Evolutionary conservation across 148 eudicot species (phyloP), one percentile per base, ranked within the genome.

Genomic region (Camellia granthamiana): DNA sequence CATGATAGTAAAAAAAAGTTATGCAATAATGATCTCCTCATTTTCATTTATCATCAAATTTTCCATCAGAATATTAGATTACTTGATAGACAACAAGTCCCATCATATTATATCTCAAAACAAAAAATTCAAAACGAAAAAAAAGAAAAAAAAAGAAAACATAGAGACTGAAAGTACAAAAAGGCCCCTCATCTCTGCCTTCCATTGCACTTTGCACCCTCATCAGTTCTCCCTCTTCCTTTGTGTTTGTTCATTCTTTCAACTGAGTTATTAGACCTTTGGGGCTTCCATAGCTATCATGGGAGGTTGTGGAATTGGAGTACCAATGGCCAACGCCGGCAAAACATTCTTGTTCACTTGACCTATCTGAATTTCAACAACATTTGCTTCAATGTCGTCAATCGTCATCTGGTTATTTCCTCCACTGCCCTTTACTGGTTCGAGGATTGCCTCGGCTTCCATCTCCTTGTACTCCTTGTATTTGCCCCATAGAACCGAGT

Each of bases 401-500:
- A 79, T 43, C 77, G 74, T 42, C 77, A 61, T 82, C 54, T 76
- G 67, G 62, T 77, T 80, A 42, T 80, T 81, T 44, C 75, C 84
- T 49, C 64, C 61, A 42, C 16, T 74, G 11, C 54, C 84, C 78
- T 89, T 88, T 5, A 85, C 84, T 46, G 85, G 86, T 78, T 91
- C 90, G 0, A 69, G 92, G 42, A 88, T 84, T 44, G 64, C 69
- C 51, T 82, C 89, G 0, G 66, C 84, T 79, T 91, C 93, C 41
- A 72, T 88, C 73, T 90, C 98, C 41, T 88, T 84, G 87, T 67
- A 80, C 74, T 95, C 98, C 80, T 87, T 93, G 90, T 92, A 87
- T 76, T 95, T 95, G n/a, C 98, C 98, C 98, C 98, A 95, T 42
- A 93, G 78, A 7, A 95, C 98, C 0, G 97, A 79, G 86, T 93